Evolutionary conservation across 768 basidiomycete species (phyloP).

Genomic region (Cystofilobasidium capitatum): DNA sequence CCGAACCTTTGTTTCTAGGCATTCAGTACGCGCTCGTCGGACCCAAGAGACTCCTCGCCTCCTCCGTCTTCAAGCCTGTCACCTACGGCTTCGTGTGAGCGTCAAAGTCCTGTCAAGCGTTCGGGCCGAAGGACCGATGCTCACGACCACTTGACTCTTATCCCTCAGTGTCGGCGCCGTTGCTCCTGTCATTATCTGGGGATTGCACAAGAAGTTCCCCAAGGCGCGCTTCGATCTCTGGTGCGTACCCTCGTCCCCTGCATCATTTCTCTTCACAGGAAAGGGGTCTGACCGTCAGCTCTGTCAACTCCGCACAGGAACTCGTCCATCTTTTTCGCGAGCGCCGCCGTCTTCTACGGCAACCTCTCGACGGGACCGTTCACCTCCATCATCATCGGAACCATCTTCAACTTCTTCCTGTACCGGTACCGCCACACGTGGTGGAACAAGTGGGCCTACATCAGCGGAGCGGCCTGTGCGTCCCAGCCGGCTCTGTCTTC

Average conservation of each 20-base stretch:
- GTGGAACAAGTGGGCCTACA: constrained; percentile 14
- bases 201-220: not conserved
- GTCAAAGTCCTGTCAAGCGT: not conserved
- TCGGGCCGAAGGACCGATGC: not conserved
- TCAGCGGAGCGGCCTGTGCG: constrained; percentile 1
- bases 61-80: not conserved
- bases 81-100: constrained; percentile 6
- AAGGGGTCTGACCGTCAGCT: not conserved
- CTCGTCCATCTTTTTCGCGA: not conserved
- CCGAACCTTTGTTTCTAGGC: not conserved
- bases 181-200: not conserved
- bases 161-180: constrained; percentile 1
- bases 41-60: constrained; percentile 5
- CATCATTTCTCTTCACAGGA: not conserved
- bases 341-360: not conserved
- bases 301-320: not conserved
- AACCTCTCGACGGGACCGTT: not conserved
- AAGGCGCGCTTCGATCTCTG: constrained; percentile 5
- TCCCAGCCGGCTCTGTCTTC: too few relatives aligned
- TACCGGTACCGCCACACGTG: not conserved
- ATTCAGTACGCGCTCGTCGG: constrained; percentile 16
- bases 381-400: not conserved
- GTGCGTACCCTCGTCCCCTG: not conserved
- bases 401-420: constrained; percentile 7
- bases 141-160: too few relatives aligned